These are phyloP conservation scores for Hymenoscyphus infarciens DNA, from an alignment of 2,329 filamentous ascomycete species.

Conservation along the genomic window DNA sequence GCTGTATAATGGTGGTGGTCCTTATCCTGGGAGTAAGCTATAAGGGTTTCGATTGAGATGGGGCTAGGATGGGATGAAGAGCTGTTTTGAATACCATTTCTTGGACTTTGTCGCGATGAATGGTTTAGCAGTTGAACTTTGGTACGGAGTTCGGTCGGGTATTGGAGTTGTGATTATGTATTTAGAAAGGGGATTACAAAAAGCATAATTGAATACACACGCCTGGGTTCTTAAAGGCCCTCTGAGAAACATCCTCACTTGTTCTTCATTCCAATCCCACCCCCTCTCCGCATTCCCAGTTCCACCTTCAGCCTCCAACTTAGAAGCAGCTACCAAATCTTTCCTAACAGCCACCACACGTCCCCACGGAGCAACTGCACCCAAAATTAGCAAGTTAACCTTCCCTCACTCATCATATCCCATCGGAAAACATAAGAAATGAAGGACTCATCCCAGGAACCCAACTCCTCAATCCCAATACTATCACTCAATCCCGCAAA, in stretches of 20 bases:
- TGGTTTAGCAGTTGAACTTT: not conserved
- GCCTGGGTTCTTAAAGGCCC: not conserved
- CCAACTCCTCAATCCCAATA: slow-evolving; percentile 18
- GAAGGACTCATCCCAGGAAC: slow-evolving; percentile 17
- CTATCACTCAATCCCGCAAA: slow-evolving; percentile 22
- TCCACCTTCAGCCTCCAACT: slow-evolving; percentile 37
- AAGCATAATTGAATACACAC: not conserved
- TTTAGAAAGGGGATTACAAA: not conserved
- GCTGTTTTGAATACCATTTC: not conserved
- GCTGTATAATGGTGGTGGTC: not conserved
- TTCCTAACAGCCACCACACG: slow-evolving; percentile 32
- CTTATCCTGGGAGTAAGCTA: not conserved
- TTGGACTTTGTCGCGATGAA: not conserved
- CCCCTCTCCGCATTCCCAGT: slow-evolving; percentile 38
- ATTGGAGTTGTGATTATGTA: not conserved
- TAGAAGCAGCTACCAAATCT: slow-evolving; percentile 35
- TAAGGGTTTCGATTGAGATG: not conserved
- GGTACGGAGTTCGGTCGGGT: not conserved
- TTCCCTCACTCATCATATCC: not conserved
- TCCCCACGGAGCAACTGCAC: slow-evolving; percentile 46
- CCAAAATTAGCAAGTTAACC: not conserved
- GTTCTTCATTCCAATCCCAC: slow-evolving; percentile 43
- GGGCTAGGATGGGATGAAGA: not conserved
- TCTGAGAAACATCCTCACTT: slow-evolving; percentile 34
- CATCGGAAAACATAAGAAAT: not conserved